A percentile compares a stretch with the other conserved stretches of the same genome.
Conservation (phyloP, 169 alveolate genomes). For the Neospora caninum region DNA sequence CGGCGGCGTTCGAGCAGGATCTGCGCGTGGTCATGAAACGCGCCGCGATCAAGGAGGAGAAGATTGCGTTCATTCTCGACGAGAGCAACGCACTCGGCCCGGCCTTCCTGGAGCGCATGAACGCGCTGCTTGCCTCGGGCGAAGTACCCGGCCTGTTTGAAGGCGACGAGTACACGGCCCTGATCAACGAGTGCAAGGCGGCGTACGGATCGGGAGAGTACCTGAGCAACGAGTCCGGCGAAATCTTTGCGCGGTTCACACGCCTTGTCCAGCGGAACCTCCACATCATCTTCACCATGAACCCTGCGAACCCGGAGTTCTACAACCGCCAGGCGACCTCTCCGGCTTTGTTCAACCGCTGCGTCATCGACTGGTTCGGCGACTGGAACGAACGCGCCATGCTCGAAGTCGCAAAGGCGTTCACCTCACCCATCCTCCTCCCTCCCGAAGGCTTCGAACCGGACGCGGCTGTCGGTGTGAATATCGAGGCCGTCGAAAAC, state of each 20-base stretch:
- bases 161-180: constrained; percentile 96
- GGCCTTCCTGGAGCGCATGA: constrained; percentile 98
- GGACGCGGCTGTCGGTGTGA: constrained; percentile 63
- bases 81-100: constrained; percentile 97
- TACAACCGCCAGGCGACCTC: constrained; percentile 95
- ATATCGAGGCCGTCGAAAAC: background rate
- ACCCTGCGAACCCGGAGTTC: constrained; percentile 98
- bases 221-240: constrained; percentile 78
- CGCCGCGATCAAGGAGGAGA: constrained; percentile 97
- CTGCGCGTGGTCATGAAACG: constrained; percentile 95
- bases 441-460: constrained; percentile 61
- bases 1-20: constrained; percentile 94
- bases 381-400: constrained; percentile 96
- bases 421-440: constrained; percentile 62
- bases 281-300: constrained; percentile 99
- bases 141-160: constrained; percentile 99
- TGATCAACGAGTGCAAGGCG: constrained; percentile 92
- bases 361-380: constrained; percentile 99
- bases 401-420: constrained; percentile 82
- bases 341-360: constrained; percentile 97
- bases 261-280: constrained; percentile 94
- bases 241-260: constrained; percentile 94
- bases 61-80: constrained; percentile 97
- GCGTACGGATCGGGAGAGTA: constrained; percentile 71
- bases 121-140: constrained; percentile 98